Conservation (phyloP, 2,329 filamentous ascomycete species). For the Falciphora oryzae region DNA sequence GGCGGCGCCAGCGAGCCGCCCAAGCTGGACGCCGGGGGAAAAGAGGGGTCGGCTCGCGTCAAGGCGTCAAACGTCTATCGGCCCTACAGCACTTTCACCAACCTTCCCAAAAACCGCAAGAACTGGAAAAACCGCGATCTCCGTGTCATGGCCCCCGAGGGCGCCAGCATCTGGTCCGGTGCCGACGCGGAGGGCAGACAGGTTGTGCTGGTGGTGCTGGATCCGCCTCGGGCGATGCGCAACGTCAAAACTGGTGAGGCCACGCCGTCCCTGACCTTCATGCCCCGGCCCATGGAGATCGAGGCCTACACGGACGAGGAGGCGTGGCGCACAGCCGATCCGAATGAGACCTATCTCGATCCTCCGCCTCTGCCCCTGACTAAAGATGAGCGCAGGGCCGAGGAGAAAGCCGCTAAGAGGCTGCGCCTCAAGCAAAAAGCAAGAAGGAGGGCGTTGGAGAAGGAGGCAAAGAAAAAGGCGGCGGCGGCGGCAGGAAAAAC, state of each 20-base stretch:
- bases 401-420: background rate
- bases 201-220: background rate
- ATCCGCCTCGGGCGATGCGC: background rate
- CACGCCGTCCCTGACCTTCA: background rate
- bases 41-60: background rate
- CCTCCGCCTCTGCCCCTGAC: background rate
- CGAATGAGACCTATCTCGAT: background rate
- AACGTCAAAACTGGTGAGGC: background rate
- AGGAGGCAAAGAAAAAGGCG: background rate
- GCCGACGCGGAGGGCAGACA: background rate
- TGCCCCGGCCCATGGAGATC: background rate
- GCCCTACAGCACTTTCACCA: background rate
- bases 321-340: background rate
- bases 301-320: background rate
- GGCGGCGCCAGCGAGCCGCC: background rate
- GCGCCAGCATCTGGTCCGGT: background rate
- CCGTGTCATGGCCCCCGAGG: background rate
- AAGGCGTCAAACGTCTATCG: background rate
- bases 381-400: background rate
- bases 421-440: background rate
- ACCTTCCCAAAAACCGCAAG: background rate
- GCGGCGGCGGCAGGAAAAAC: background rate
- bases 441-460: background rate
- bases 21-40: background rate
- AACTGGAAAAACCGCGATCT: background rate